Evolutionary conservation across 345 rosid species (phyloP).

Genomic region (Pelargonium nanum): DNA sequence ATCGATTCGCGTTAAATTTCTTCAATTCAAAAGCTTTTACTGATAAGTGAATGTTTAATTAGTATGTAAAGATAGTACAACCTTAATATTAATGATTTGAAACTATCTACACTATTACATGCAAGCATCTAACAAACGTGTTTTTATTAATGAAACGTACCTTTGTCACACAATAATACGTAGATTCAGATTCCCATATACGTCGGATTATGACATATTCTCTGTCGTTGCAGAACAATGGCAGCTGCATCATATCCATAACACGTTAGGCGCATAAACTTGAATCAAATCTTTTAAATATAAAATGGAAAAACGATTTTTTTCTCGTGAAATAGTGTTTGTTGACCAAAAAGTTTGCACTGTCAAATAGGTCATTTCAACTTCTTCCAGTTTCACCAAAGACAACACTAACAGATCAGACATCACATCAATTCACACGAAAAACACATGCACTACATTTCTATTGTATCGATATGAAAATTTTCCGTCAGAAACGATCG

Average conservation of each 20-base stretch:
- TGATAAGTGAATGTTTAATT: background rate
- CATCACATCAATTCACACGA: too few relatives aligned
- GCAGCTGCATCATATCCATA: conserved; percentile 20
- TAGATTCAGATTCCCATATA: conserved; percentile 26
- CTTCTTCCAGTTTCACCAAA: too few relatives aligned
- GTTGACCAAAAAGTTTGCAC: background rate
- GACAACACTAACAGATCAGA: too few relatives aligned
- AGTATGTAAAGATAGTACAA: too few relatives aligned
- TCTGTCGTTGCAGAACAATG: conserved; percentile 30
- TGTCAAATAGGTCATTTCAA: too few relatives aligned
- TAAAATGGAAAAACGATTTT: background rate
- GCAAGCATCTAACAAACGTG: background rate
- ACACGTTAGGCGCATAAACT: background rate
- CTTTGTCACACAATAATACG: conserved; percentile 34
- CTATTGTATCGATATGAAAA: too few relatives aligned
- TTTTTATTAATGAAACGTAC: conserved; percentile 6
- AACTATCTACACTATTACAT: background rate
- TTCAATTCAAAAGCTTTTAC: background rate
- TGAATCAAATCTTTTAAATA: too few relatives aligned
- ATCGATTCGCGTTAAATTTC: background rate
- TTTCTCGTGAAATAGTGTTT: background rate
- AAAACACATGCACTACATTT: too few relatives aligned
- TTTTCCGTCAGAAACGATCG: too few relatives aligned
- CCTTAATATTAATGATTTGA: too few relatives aligned
- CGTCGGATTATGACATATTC: conserved; percentile 32